Percentiles rank a stretch among this genome's conserved stretches.
Evolutionary conservation across 441 rosid species (phyloP).

Genomic region (Pelargonium citronellum): DNA sequence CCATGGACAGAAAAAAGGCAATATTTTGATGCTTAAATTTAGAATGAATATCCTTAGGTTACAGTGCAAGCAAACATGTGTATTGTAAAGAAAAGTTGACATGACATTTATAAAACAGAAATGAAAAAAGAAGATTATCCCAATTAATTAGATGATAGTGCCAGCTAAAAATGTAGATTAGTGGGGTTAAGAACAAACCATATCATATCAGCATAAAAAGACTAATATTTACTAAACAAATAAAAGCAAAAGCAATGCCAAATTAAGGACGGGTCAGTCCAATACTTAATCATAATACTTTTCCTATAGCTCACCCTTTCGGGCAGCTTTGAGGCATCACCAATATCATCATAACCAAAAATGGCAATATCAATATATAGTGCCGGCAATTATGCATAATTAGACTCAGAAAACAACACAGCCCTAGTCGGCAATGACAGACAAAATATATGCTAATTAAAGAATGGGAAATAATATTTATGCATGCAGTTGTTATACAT

Average conservation of each 20-base stretch:
- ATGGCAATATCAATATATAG: neutral
- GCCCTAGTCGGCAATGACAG: constrained; percentile 17
- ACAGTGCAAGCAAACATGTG: neutral
- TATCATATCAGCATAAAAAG: neutral
- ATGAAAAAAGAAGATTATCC: neutral
- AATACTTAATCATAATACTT: constrained; percentile 14
- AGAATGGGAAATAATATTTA: neutral
- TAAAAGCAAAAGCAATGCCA: neutral
- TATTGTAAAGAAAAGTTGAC: neutral
- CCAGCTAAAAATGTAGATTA: constrained; percentile 8
- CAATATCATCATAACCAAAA: neutral
- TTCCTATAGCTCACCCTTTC: constrained; percentile 5
- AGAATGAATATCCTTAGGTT: neutral
- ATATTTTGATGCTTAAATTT: neutral
- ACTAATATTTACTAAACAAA: constrained; percentile 2
- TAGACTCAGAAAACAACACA: neutral
- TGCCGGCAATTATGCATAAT: constrained; percentile 1
- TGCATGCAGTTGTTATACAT: neutral
- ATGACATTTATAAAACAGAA: neutral
- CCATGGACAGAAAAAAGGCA: neutral
- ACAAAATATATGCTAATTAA: neutral
- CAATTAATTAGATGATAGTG: constrained; percentile 5
- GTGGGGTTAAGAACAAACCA: constrained; percentile 16
- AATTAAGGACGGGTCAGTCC: neutral
- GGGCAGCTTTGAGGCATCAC: constrained; percentile 8